Conservation (phyloP, 2,329 filamentous ascomycete genomes). For the Drechslera avenae region DNA sequence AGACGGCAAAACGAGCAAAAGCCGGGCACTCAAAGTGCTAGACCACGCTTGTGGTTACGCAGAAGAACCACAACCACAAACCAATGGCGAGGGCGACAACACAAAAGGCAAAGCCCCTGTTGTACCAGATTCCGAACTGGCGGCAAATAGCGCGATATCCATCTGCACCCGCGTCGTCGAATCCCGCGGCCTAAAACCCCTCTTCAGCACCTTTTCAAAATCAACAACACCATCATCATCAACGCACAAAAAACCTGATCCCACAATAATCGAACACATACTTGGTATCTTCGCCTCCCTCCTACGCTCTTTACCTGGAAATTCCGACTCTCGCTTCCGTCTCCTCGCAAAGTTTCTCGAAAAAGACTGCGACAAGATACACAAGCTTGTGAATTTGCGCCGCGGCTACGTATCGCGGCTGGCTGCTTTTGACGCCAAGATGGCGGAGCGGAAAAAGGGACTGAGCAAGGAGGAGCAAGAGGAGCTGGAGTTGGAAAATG, state of each 20-base stretch:
- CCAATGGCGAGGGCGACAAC: conserved; percentile 17
- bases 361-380: conserved; percentile 86
- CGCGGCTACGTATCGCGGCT: conserved; percentile 71
- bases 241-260: conserved; percentile 69
- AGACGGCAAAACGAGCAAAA: conserved; percentile 83
- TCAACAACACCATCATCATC: conserved; percentile 64
- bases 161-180: conserved; percentile 81
- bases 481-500: conserved; percentile 70
- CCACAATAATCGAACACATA: conserved; percentile 74
- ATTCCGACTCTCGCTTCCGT: conserved; percentile 79
- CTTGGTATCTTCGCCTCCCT: conserved; percentile 84
- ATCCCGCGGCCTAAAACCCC: conserved; percentile 78
- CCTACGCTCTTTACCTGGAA: conserved; percentile 76
- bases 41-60: conserved; percentile 76
- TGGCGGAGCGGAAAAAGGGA: conserved; percentile 62
- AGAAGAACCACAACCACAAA: conserved; percentile 23
- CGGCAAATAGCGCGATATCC: conserved; percentile 52
- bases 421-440: conserved; percentile 65
- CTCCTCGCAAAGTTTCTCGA: conserved; percentile 94
- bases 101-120: conserved; percentile 21
- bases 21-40: conserved; percentile 76
- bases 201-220: conserved; percentile 75
- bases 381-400: conserved; percentile 72
- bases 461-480: conserved; percentile 65
- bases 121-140: neutral